Base-by-base conservation (phyloP, 305 asterid species). In the Solanum hybrid region DNA sequence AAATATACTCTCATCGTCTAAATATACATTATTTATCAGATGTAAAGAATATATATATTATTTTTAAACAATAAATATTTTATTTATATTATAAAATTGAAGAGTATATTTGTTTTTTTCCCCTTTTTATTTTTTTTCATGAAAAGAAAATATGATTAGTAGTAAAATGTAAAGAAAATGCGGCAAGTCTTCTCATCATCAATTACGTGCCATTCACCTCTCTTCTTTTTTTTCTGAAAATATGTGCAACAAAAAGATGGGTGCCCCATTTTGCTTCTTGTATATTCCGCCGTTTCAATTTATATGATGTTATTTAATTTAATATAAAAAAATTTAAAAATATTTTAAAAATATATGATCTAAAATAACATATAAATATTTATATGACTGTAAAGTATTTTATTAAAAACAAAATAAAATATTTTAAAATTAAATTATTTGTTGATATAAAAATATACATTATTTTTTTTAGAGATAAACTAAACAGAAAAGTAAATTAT, bases 211-310 rank as follows among this genome's bases (percentile, higher is more conserved):
- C 95, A 91, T 93, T 92, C 93, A 93, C 93, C 80, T 72, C 90
- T 38, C 41, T 38, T 10, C 4, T 38, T 10, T 7, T 32, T 75
- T 31, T 87, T 79, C 77, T 75, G 75, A 88, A 88, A 89, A 89
- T 57, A 90, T 85, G 85, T 90, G 93, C 92, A 93, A 92, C 75
- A 76, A 41, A 90, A 89, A 0, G 88, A 90, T 94, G 91, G 94
- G 94, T 93, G 94, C 94, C 93, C 90, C 91, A 92, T 90, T 91
- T 87, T 93, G 93, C 95, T 91, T 80, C 84, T 90, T 88, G 92
- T 93, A 93, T 17, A 20, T 1, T 61, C 3, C 11, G 22, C 20
- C 7, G 5, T 57, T 8, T 57, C 24, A 20, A 57, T 57, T 57
- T 57, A 17, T 57, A 3, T 17, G 24, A 57, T 1, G 4, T 17